Conservation (phyloP, 495 filamentous ascomycete genomes). For the Staphylotrichum longicolle region DNA sequence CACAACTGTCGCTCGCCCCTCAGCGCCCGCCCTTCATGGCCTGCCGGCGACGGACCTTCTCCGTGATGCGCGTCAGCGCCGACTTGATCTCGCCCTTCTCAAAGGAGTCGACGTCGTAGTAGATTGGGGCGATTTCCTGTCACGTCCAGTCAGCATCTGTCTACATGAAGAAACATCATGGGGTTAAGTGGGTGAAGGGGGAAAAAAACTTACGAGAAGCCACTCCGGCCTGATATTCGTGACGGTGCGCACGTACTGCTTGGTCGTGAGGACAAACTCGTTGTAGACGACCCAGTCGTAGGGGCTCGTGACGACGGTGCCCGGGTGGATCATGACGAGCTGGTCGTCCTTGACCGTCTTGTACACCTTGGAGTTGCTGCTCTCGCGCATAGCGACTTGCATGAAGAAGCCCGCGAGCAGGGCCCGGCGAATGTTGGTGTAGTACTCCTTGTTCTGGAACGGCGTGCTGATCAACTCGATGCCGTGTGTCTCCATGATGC, state of each 20-base stretch:
- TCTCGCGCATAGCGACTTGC: constrained; percentile 94
- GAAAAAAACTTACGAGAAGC: constrained; percentile 69
- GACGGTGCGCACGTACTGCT: constrained; percentile 80
- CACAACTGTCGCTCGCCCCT: neutral
- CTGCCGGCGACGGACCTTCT: constrained; percentile 72
- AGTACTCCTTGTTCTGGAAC: constrained; percentile 96
- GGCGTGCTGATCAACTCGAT: constrained; percentile 82
- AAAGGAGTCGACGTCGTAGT: constrained; percentile 87
- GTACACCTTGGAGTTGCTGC: constrained; percentile 74
- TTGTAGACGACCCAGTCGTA: constrained; percentile 98
- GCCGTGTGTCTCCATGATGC: constrained; percentile 92
- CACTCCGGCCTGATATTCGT: constrained; percentile 73
- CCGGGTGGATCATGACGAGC: constrained; percentile 88
- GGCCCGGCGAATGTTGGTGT: constrained; percentile 91
- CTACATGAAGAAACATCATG: neutral
- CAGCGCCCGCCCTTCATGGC: constrained; percentile 54
- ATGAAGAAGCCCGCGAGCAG: constrained; percentile 98
- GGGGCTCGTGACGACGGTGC: constrained; percentile 78
- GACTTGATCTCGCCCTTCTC: constrained; percentile 81
- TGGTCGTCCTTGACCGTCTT: constrained; percentile 91
- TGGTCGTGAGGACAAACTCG: constrained; percentile 95
- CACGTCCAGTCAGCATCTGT: constrained; percentile 21
- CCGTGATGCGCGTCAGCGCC: constrained; percentile 67
- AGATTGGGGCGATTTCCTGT: constrained; percentile 81
- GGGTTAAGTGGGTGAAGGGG: neutral